phyloP scores from a whole-genome alignment of 257 asterid genomes.

The Galeopsis tetrahit region DNA sequence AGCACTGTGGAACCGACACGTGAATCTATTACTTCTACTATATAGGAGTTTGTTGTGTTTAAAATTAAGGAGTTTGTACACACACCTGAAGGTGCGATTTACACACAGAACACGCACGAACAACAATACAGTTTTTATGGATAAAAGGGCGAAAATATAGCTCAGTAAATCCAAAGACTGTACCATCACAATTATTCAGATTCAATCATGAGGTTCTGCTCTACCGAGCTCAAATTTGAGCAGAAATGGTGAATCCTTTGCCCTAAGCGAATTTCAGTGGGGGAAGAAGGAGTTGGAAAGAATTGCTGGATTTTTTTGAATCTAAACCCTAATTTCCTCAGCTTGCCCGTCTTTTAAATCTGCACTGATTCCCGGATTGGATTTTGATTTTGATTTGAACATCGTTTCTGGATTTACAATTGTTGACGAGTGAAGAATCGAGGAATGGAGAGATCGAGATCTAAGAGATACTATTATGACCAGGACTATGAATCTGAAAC shows the following conservation, averaged over 20 bases:
- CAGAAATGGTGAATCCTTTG: constrained; percentile 27
- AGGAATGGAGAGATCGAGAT: constrained; percentile 84
- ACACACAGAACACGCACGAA: constrained; percentile 37
- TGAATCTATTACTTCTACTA: too few species aligned
- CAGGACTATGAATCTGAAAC: constrained; percentile 76
- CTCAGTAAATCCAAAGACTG: constrained; percentile 27
- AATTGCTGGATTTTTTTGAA: constrained; percentile 37
- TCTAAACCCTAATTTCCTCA: constrained; percentile 49
- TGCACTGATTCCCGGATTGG: constrained; percentile 35
- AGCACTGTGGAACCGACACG: background rate
- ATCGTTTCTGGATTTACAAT: background rate
- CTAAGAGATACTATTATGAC: constrained; percentile 78
- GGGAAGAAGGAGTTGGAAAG: constrained; percentile 11
- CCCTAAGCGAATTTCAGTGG: constrained; percentile 17
- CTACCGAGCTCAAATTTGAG: constrained; percentile 30
- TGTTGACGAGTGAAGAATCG: constrained; percentile 28
- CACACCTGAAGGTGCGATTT: constrained; percentile 6
- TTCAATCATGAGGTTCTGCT: constrained; percentile 28
- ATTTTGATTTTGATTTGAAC: constrained; percentile 20
- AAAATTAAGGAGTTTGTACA: background rate
- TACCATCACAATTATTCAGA: constrained; percentile 28
- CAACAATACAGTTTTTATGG: constrained; percentile 12
- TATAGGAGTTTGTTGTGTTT: too few species aligned
- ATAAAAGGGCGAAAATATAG: constrained; percentile 42
- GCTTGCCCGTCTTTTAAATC: constrained; percentile 28